Percentiles rank a stretch among this genome's conserved stretches.
Evolutionary conservation across 2,329 filamentous ascomycete genomes (phyloP).

Genomic region (Pyrenochaeta sp.): DNA sequence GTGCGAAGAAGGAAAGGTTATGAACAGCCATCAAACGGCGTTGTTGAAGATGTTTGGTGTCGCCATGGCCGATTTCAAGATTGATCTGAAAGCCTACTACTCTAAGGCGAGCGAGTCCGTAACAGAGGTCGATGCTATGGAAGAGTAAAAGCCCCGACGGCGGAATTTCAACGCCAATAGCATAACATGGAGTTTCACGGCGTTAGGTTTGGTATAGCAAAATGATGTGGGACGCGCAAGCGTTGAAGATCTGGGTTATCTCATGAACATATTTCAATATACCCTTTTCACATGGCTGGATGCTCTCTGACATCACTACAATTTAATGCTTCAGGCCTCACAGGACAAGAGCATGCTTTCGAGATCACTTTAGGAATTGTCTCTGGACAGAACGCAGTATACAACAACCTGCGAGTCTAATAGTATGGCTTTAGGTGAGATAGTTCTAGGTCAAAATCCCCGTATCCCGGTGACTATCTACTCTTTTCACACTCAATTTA

Average conservation of each 20-base stretch:
- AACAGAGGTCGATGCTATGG: constrained; percentile 62
- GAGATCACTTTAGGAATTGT: no score
- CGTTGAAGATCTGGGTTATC: constrained; percentile 12
- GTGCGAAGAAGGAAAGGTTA: constrained; percentile 81
- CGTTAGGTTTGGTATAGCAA: constrained; percentile 23
- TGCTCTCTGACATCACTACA: not conserved
- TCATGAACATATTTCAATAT: constrained; percentile 33
- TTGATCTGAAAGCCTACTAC: constrained; percentile 75
- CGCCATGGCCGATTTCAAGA: constrained; percentile 87
- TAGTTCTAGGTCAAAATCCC: no score
- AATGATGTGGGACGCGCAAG: constrained; percentile 22
- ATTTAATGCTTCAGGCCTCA: not conserved
- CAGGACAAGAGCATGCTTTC: no score
- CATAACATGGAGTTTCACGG: constrained; percentile 33
- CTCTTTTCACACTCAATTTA: no score
- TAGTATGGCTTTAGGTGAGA: no score
- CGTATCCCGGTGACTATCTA: no score
- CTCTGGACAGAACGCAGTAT: no score
- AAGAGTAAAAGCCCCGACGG: constrained; percentile 43
- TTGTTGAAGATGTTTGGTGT: constrained; percentile 93
- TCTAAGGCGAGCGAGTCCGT: constrained; percentile 39
- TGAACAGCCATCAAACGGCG: constrained; percentile 92
- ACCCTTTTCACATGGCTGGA: constrained; percentile 21
- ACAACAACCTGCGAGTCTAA: no score
- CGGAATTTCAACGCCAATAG: constrained; percentile 21